Evolutionary conservation across 2,329 filamentous ascomycete species (phyloP).

Genomic region (Xylogone sp.): DNA sequence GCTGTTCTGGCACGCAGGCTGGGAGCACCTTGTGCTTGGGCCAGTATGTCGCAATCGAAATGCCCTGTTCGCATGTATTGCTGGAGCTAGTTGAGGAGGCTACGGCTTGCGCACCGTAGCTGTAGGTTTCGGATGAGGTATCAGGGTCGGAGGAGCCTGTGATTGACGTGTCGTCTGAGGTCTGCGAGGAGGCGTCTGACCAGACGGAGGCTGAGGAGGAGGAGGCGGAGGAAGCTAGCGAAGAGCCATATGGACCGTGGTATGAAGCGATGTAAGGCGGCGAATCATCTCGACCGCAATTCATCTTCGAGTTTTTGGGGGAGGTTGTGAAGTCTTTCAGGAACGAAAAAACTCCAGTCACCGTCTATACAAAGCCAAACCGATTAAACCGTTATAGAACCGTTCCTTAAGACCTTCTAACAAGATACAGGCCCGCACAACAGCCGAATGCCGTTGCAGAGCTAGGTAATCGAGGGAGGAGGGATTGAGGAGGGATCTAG

Average conservation of each 20-base stretch:
- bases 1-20: slow-evolving; percentile 49
- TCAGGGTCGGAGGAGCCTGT: slow-evolving; percentile 51
- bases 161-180: slow-evolving; percentile 63
- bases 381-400: slow-evolving; percentile 41
- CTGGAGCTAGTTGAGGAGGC: slow-evolving; percentile 28
- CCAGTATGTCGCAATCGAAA: slow-evolving; percentile 24
- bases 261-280: slow-evolving; percentile 46
- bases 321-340: slow-evolving; percentile 19
- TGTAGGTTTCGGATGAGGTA: slow-evolving; percentile 42
- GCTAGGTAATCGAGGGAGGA: slow-evolving; percentile 40
- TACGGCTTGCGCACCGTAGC: slow-evolving; percentile 27
- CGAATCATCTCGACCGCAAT: slow-evolving; percentile 48
- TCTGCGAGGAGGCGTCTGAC: slow-evolving; percentile 68
- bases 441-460: slow-evolving; percentile 28
- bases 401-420: slow-evolving; percentile 37
- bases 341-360: slow-evolving; percentile 48
- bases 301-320: slow-evolving; percentile 50
- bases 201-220: slow-evolving; percentile 56
- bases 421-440: slow-evolving; percentile 35
- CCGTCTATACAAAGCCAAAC: slow-evolving; percentile 48
- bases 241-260: slow-evolving; percentile 34
- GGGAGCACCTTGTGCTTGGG: slow-evolving; percentile 27
- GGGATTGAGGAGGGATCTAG: slow-evolving; percentile 31
- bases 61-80: slow-evolving; percentile 26
- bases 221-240: slow-evolving; percentile 6